Base-by-base conservation (phyloP, 257 asterid genomes). In the Petunia axillaris region DNA sequence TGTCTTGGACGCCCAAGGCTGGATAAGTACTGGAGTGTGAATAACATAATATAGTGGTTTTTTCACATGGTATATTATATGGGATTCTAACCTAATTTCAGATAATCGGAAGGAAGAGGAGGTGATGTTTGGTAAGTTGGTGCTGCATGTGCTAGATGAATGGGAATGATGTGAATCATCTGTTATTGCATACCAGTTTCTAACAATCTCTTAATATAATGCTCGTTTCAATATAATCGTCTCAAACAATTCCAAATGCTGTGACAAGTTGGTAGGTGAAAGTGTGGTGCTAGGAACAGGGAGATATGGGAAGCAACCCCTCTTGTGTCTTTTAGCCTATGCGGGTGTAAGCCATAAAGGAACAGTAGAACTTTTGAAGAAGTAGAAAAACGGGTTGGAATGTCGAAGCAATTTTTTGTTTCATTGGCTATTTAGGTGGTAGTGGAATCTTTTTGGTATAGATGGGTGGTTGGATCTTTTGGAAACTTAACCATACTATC, bases 231-330 rank as follows among this genome's bases (percentile, higher is more conserved):
- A 41, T 15, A 41, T 66, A 53, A 11, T 9, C 75, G 15, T 41
- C 14, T 66, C 54, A 41, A 15, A 6, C 6, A 6, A 41, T 41
- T 52, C 1, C 4, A 11, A 38, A 41, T 66, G 6, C 3, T 5
- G 10, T 41, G 75, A 66, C 14, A 3, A 66, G 75, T 1, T 66
- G 76, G 14, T 67, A 43, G 8, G 3, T 41, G 15, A 43, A 67
- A 43, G n/a, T 67, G 8, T 67, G 53, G 75, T 67, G 75, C 55
- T 43, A n/a, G 55, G 39, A 67, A 43, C 55, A 43, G 75, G 37
- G 8, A 67, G 7, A 16, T 5, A 16, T 67, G 76, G n/a, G 44
- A 68, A 39, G 48, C 13, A 8, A 55, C 55, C 16, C 76, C 57
- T 8, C 76, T 68, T 68, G 57, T 1, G 55, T 35, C 2, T 8